Evolutionary conservation across 768 basidiomycete species (phyloP), one percentile per base, ranked within the genome.

Genomic region (Boletus rubropictus): DNA sequence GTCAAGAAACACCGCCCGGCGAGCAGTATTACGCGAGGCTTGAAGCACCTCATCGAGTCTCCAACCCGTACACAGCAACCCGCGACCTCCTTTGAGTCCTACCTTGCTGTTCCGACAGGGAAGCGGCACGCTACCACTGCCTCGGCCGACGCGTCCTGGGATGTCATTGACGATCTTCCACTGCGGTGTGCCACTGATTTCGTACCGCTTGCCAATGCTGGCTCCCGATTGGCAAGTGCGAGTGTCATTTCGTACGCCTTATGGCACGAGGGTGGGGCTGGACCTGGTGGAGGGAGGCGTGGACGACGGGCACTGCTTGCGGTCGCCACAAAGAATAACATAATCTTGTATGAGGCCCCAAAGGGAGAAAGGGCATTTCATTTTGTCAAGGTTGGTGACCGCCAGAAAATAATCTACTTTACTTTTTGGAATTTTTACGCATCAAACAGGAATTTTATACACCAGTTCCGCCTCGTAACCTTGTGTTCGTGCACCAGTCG

Each of bases 151-250:
- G 74, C 78, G 11, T 71, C 69, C 25, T 84, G 87, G 88, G 88
- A 90, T 61, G 58, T 89, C 6, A 72, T 89, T 1, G 87, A 89
- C 11, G 77, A 79, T 39, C 67, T 86, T 8, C 85, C 87, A 2
- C 57, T 90, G 37, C 78, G 86, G 27, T 92, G 89, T 89, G 86
- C 88, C n/a, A 84, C 84, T 0, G 89, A 92, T 62, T 91, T 78
- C 59, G 85, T 88, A 2, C 82, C 86, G 0, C 75, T 92, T n/a
- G 86, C 86, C 5, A 66, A 76, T 2, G 64, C 75, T 21, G 79
- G 84, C 3, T 86, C 87, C 21, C 74, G 86, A 37, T 66, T 90
- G 36, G 67, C 72, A 22, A 77, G 74, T 47, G 56, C 73, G 2
- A 77, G 79, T 3, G 80, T 88, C 12, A 56, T 79, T 20, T 80